Conservation (phyloP, 2,329 filamentous ascomycete genomes). For the Daldinia sp. region DNA sequence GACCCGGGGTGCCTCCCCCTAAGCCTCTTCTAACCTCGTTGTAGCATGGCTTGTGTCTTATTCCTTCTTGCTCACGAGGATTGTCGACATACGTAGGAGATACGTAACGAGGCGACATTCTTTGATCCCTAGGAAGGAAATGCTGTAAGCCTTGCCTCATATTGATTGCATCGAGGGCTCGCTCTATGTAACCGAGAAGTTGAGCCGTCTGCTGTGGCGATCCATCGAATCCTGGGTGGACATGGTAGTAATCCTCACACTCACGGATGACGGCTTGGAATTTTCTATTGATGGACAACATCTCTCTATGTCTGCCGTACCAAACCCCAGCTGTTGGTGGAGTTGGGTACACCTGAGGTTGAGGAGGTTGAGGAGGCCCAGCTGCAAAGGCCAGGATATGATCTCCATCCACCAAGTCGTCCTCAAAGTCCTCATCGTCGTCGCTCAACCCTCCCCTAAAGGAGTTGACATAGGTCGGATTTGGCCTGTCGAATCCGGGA, state of each 20-base stretch:
- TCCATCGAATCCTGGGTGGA: conserved; percentile 8
- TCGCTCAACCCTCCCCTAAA: neutral
- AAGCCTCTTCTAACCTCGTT: neutral
- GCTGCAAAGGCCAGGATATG: conserved; percentile 1
- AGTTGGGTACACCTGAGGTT: neutral
- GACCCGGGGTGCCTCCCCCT: neutral
- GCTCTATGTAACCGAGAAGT: neutral
- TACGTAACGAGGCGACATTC: neutral
- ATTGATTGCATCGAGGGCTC: conserved; percentile 18
- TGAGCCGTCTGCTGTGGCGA: neutral
- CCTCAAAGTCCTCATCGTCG: neutral
- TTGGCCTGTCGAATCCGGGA: neutral
- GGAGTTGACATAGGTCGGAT: neutral
- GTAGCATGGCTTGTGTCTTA: neutral
- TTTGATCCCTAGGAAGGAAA: too few relatives aligned
- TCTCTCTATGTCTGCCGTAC: conserved; percentile 7
- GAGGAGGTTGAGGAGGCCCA: neutral
- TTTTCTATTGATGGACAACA: conserved; percentile 10
- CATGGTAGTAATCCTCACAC: neutral
- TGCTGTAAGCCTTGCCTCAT: neutral
- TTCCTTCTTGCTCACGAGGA: neutral
- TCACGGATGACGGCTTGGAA: conserved; percentile 12
- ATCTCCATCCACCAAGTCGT: neutral
- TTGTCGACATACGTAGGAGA: neutral
- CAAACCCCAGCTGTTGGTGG: neutral